A percentile compares a stretch with the other conserved stretches of the same genome.
These are phyloP conservation scores for Dendrobium nobile DNA, from an alignment of 106 monocot genomes.

Conservation along the genomic window DNA sequence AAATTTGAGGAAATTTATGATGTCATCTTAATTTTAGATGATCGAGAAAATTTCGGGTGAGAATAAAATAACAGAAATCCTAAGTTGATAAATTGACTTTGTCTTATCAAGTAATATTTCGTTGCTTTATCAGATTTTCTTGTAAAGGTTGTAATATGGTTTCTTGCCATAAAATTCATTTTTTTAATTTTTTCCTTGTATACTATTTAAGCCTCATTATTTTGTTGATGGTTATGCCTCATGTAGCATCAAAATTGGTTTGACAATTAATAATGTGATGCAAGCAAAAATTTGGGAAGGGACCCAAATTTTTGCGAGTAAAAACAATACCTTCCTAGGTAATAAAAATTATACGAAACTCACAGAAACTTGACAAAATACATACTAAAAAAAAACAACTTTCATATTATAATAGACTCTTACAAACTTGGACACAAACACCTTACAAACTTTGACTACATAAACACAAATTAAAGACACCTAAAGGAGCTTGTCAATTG, in stretches of 20 bases:
- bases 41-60: slow-evolving; percentile 93
- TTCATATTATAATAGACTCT: too few species aligned
- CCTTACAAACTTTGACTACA: too few species aligned
- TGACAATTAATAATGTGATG: neutral
- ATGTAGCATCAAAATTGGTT: neutral
- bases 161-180: neutral
- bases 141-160: neutral
- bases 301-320: too few species aligned
- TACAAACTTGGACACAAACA: too few species aligned
- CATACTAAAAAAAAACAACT: too few species aligned
- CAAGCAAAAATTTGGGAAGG: too few species aligned
- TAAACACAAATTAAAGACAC: too few species aligned
- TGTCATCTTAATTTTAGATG: slow-evolving; percentile 89
- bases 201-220: neutral
- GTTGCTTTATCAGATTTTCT: neutral
- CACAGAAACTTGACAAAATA: too few species aligned
- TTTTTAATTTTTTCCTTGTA: neutral
- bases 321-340: too few species aligned
- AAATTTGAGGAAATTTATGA: slow-evolving; percentile 78
- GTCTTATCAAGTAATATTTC: neutral
- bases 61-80: slow-evolving; percentile 15
- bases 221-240: neutral
- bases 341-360: too few species aligned
- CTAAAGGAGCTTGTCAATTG: too few species aligned
- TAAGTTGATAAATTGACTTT: neutral